Base-by-base conservation (phyloP, 495 filamentous ascomycete genomes). In the Platismatia glauca region DNA sequence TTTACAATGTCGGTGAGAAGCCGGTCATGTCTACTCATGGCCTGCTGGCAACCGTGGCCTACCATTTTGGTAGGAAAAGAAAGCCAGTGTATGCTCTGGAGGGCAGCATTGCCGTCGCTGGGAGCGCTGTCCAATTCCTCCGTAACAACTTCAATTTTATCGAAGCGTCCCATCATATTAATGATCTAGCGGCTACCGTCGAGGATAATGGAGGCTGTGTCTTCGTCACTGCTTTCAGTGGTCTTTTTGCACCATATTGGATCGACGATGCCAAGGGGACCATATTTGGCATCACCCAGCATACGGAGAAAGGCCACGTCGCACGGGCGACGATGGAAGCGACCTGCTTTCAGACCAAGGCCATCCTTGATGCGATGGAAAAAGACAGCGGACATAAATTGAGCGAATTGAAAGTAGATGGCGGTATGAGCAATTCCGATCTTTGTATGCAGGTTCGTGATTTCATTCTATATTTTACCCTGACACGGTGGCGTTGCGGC, bases 241-340 rank as follows among this genome's bases (percentile, higher is more conserved):
- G 93, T 64, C 80, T 97, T 1, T 96, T 96, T 73, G 93, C 93
- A 22, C 93, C 93, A n/a, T 96, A 96, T 72, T 97, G 93, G 93
- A 95, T 96, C 65, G 93, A 96, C 72, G 90, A 96, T 74, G 91
- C 91, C 38, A 86, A 91, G 74, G 93, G 93, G 58, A 96, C 92
- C 2, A 84, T 64, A 80, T 87, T 95, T 69, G 92, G 93, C 27
- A 90, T 97, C 66, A 96, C 93, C 4, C 90, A 94, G 72, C 86
- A 93, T 77, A 97, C 93, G 0, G 80, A 89, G 66, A 86, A 85
- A 66, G 91, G 89, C 39, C 93, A 97, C 74, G 91, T 97, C 66
- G 93, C 93, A 24, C 86, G 93, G 44, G 93, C 93, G 16, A 96
- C 93, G 1, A 86, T 97, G 66, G 93, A 97, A 74, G 93, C 93